Evolutionary conservation across 2,329 filamentous ascomycete genomes (phyloP).

Genomic region (Calonectria ilicicola): DNA sequence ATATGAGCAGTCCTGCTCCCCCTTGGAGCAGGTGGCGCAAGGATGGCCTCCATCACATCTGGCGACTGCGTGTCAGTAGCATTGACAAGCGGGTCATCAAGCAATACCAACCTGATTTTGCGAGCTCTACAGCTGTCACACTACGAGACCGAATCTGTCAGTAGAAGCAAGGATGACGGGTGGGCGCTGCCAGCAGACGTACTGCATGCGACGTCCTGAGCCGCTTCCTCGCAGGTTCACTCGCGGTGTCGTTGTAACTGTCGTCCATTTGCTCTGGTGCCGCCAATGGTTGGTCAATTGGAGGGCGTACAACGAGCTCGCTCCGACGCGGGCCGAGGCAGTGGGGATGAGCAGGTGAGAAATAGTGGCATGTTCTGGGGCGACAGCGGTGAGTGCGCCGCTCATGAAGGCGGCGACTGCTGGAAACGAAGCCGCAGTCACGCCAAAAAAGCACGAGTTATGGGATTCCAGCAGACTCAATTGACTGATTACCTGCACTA

Average conservation of each 20-base stretch:
- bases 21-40: slow-evolving; percentile 53
- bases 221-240: slow-evolving; percentile 53
- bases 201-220: slow-evolving; percentile 57
- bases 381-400: neutral
- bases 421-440: neutral
- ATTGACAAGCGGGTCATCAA: neutral
- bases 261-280: slow-evolving; percentile 42
- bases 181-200: slow-evolving; percentile 31
- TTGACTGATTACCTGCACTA: neutral
- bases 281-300: slow-evolving; percentile 17
- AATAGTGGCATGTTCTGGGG: slow-evolving; percentile 8
- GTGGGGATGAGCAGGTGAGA: slow-evolving; percentile 23
- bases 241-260: slow-evolving; percentile 32
- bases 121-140: slow-evolving; percentile 60
- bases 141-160: slow-evolving; percentile 40
- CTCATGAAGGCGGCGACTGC: neutral
- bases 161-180: neutral
- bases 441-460: neutral
- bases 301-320: slow-evolving; percentile 30
- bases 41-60: slow-evolving; percentile 62
- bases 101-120: slow-evolving; percentile 57
- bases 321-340: slow-evolving; percentile 48
- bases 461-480: neutral
- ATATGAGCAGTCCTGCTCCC: slow-evolving; percentile 54
- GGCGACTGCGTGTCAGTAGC: slow-evolving; percentile 18